phyloP scores from a whole-genome alignment of 345 rosid species.

The Brassica juncea region DNA sequence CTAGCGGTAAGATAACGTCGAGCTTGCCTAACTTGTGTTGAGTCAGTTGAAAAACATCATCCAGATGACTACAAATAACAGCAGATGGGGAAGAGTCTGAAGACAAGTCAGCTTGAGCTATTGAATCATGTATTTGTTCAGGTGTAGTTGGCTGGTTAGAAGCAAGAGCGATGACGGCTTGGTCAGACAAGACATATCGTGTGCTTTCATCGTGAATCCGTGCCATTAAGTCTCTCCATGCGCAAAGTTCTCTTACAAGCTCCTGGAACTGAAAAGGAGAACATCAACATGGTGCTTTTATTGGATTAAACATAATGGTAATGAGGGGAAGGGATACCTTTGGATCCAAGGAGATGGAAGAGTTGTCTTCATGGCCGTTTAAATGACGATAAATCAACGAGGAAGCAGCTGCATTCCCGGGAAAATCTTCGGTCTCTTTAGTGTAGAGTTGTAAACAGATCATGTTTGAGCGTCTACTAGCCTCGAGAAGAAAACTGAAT shows the following conservation, averaged over 20 bases:
- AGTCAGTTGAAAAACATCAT: constrained; percentile 52
- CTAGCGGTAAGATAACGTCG: constrained; percentile 47
- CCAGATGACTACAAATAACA: constrained; percentile 71
- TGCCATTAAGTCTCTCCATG: constrained; percentile 97
- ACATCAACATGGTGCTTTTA: constrained; percentile 4
- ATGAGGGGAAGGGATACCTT: constrained; percentile 49
- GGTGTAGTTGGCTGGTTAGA: constrained; percentile 48
- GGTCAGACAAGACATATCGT: constrained; percentile 80
- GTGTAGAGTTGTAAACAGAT: constrained; percentile 71
- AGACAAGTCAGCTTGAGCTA: constrained; percentile 63
- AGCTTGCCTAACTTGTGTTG: constrained; percentile 45
- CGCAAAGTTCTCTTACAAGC: constrained; percentile 73
- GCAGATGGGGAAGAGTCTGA: constrained; percentile 59
- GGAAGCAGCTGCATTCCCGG: constrained; percentile 79
- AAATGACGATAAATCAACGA: constrained; percentile 70
- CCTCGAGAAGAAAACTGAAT: constrained; percentile 75
- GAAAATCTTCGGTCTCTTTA: constrained; percentile 77
- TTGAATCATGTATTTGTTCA: constrained; percentile 48
- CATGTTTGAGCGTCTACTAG: constrained; percentile 85
- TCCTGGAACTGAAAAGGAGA: constrained; percentile 58
- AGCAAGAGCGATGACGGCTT: constrained; percentile 70
- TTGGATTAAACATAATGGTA: not conserved
- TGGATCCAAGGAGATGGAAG: constrained; percentile 48
- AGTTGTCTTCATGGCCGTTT: constrained; percentile 53
- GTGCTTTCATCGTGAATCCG: constrained; percentile 94